Conservation (phyloP, 352 stramenopile genomes). For the Pythium sukuiense region DNA sequence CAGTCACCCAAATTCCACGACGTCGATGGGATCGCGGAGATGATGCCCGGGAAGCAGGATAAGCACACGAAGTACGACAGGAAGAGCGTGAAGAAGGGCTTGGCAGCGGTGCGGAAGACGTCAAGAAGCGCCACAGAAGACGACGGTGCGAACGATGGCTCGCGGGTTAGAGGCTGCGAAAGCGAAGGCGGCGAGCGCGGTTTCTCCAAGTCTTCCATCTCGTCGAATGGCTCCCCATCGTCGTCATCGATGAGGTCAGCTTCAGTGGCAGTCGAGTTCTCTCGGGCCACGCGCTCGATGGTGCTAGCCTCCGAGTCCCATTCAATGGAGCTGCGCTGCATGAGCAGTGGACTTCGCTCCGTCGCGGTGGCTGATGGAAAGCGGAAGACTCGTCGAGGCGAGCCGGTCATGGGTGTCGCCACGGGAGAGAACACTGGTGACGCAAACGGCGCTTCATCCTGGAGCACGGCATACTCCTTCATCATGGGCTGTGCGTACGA, state of each 20-base stretch:
- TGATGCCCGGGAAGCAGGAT: slow-evolving; percentile 80
- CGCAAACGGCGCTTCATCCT: slow-evolving; percentile 58
- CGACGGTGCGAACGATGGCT: slow-evolving; percentile 39
- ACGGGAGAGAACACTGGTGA: slow-evolving; percentile 54
- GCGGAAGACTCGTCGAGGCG: slow-evolving; percentile 20
- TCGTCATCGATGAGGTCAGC: slow-evolving; percentile 39
- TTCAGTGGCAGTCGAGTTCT: slow-evolving; percentile 22
- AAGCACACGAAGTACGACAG: slow-evolving; percentile 77
- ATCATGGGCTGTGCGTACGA: slow-evolving; percentile 64
- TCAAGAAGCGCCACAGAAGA: slow-evolving; percentile 33
- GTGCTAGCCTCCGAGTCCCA: slow-evolving; percentile 26
- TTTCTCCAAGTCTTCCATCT: slow-evolving; percentile 16
- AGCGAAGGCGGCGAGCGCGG: slow-evolving; percentile 16
- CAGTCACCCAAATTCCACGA: slow-evolving; percentile 58
- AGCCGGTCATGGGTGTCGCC: slow-evolving; percentile 37
- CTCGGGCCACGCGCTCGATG: slow-evolving; percentile 19
- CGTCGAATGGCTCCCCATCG: slow-evolving; percentile 20
- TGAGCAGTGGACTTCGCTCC: slow-evolving; percentile 52
- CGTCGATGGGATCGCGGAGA: slow-evolving; percentile 64
- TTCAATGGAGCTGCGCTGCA: slow-evolving; percentile 22
- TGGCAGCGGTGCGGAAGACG: slow-evolving; percentile 61
- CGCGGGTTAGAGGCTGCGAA: slow-evolving; percentile 29
- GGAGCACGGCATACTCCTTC: slow-evolving; percentile 65
- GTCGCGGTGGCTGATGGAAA: slow-evolving; percentile 18
- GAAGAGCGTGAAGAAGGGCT: slow-evolving; percentile 79